Evolutionary conservation across 306 rosid genomes (phyloP), one percentile per base, ranked within the genome.

Genomic region (Sphenostylis stenocarpa): DNA sequence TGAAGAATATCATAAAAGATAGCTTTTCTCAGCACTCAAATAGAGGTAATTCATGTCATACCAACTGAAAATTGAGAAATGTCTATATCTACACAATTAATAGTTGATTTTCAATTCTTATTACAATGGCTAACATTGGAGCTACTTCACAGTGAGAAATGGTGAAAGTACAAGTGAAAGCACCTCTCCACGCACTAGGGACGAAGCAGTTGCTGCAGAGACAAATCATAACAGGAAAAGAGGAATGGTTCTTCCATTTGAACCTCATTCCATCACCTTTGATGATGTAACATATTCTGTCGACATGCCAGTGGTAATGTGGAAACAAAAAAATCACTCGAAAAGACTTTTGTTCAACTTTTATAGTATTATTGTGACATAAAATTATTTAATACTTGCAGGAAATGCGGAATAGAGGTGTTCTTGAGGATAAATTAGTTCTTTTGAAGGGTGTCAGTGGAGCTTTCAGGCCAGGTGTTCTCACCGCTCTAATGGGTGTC

Each of bases 401-500:
- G 98, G 96, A 77, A 84, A 91, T 91, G 96, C 85, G 77, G 80
- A 81, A 33, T 7, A 88, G 82, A 4, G 98, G 96, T 29, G 72
- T 89, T 41, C 1, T 26, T 13, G 91, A 91, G 82, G 96, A 94
- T 38, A 94, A 81, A 51, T 73, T 94, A 76, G 89, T 88, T 79
- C 93, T 94, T 63, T 76, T 94, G 58, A 94, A 86, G 53, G 87
- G 89, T 63, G 92, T 91, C 12, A 90, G 94, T 78, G 98, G 97
- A 36, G 88, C 88, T 61, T 94, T 91, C 67, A 88, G 93, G 85
- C 98, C 97, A 24, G 98, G 98, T 36, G 91, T 94, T 75, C 89
- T 94, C 74, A 91, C 98, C 64, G 97, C 98, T 76, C 84, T 94
- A 3, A 94, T 94, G 98, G 98, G 97, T 26, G 90, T 94, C 23